Evolutionary conservation across 305 asterid species (phyloP), one percentile per base, ranked within the genome.

Genomic region (Solanum aculeatissimum): DNA sequence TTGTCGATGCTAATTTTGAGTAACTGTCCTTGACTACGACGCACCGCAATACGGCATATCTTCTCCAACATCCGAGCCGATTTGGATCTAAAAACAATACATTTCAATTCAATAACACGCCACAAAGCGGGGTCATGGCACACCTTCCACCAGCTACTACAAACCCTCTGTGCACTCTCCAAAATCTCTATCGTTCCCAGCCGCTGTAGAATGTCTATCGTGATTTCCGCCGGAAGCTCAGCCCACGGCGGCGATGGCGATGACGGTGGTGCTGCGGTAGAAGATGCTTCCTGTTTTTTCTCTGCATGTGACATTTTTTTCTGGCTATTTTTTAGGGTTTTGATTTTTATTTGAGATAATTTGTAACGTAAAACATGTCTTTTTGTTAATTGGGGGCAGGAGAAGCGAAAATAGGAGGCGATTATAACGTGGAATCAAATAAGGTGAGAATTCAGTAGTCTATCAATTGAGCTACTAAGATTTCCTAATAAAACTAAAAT

Each of bases 221-320:
- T 91, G 29, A 92, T 85, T 55, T 92, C 95, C 8, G 71, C 87
- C 63, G 93, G 95, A 69, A 92, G 82, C 45, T 92, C 92, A 51
- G 57, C 54, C 91, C 92, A 90, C 81, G 23, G 42, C 38, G 58
- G 81, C 23, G 81, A 45, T 45, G n/a, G 18, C 32, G 40, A 13
- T 66, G 88, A 85, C 5, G 27, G 57, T 81, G 84, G 40, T 0
- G 40, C 40, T 35, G 1, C 40, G 5, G 40, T 35, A 35, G 40
- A 35, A 35, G 40, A 35, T 35, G 40, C 40, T 35, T 35, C 40
- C 40, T 35, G 40, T 35, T 35, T 35, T 35, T 35, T 35, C 40
- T 35, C 40, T 35, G 5, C 40, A 35, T 35, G 0, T 5, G 40
- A 35, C 40, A 35, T 35, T 35, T 35, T 35, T 35, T 35, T 35